These are phyloP conservation scores for Cryptococcus sp. DNA, from an alignment of 1,284 basidiomycete species.

Conservation along the genomic window DNA sequence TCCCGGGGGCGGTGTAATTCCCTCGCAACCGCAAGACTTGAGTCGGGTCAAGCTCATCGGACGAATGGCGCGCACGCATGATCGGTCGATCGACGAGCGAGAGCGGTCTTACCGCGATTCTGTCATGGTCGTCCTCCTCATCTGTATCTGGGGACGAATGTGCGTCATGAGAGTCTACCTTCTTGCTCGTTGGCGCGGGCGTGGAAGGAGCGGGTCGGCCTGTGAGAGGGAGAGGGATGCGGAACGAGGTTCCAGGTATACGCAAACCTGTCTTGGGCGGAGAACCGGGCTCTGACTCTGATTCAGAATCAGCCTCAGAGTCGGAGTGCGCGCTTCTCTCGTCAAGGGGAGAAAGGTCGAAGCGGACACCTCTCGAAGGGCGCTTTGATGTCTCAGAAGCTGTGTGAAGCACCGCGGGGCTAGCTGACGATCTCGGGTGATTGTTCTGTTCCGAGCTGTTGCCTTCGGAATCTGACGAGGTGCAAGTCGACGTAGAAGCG, in stretches of 20 bases:
- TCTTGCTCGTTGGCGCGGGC: too few relatives aligned
- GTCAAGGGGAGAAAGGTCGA: constrained; percentile 10
- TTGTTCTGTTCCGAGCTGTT: too few relatives aligned
- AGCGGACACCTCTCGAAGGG: constrained; percentile 27
- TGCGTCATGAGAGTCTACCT: too few relatives aligned
- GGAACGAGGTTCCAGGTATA: constrained; percentile 25
- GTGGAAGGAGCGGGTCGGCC: too few relatives aligned
- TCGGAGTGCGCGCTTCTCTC: too few relatives aligned
- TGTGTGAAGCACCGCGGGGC: constrained; percentile 5
- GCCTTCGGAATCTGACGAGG: too few relatives aligned
- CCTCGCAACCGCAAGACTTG: neutral
- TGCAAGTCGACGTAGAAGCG: too few relatives aligned
- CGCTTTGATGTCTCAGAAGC: constrained; percentile 7
- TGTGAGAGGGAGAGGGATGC: constrained; percentile 8
- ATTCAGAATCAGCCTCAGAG: too few relatives aligned
- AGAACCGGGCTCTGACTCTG: neutral
- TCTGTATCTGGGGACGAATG: too few relatives aligned
- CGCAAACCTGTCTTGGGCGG: constrained; percentile 17
- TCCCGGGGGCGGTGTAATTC: too few relatives aligned
- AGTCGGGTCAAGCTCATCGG: constrained; percentile 4
- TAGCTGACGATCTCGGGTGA: neutral
- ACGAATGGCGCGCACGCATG: constrained; percentile 2
- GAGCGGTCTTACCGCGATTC: too few relatives aligned
- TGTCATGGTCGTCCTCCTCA: too few relatives aligned
- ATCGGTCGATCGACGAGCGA: neutral